Base-by-base conservation (phyloP, 1,284 basidiomycete species). In the Rhodotorula sp. region DNA sequence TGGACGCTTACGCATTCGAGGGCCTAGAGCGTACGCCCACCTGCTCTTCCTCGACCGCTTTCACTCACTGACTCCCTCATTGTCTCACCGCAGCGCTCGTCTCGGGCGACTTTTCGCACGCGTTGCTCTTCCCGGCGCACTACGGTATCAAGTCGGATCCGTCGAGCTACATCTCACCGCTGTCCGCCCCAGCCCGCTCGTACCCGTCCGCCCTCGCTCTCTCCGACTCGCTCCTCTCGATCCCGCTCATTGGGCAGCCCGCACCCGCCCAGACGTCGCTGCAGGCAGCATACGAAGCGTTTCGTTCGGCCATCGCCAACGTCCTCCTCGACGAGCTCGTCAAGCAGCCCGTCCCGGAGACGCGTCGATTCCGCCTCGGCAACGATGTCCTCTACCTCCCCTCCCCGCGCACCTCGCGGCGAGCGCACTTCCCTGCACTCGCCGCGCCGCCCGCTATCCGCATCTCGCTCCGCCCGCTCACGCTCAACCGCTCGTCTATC, bases 141-240 rank as follows among this genome's bases (percentile, higher is more conserved):
- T 76, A 76, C 57, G 21, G 61, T 0, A 10, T 68, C 25, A 17
- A 7, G 4, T 13, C n/a, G 1, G 23, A 34, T 0, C 16, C 66
- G 9, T 21, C 27, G 2, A 14, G 62, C n/a, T 55, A n/a, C 65
- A 7, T 55, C 25, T 25, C 62, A 7, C 60, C 66, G 7, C 42
- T 52, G 10, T 25, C 67, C 17, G 17, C 44, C 21, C 23, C 64
- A 34, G 60, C 67, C 27, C 34, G 48, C 12, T 23, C 60, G 7
- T 73, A 67, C 25, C 74, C 72, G 7, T 75, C 74, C 10, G 61
- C 57, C 12, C 66, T 75, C 52, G 27, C 64, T 9, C 57, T 75
- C 19, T 73, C 71, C 4, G 46, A 66, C 13, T 13, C 44, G 2
- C 50, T 70, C 34, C 50, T 67, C 53, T 62, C 48, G 52, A 34